Evolutionary conservation across 306 rosid species (phyloP).

Genomic region (Fragaria vesca): DNA sequence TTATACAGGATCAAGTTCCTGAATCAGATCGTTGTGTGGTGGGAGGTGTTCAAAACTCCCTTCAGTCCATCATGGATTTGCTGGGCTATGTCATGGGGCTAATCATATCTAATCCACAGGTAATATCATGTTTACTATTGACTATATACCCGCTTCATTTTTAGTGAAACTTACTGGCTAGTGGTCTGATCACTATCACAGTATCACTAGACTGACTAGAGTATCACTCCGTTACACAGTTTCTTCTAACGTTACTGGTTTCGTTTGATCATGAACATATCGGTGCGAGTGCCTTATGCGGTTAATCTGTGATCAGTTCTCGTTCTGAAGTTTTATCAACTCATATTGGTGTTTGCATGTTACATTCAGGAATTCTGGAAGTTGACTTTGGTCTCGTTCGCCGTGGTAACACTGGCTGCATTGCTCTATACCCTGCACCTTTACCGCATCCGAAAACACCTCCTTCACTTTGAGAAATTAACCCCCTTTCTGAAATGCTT

Average conservation of each 20-base stretch:
- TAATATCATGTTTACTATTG: conserved; percentile 17
- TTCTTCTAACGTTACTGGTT: background rate
- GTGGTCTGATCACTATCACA: background rate
- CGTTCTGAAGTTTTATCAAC: background rate
- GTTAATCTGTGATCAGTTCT: background rate
- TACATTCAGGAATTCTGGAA: conserved; percentile 72
- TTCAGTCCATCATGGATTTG: conserved; percentile 77
- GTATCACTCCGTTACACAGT: background rate
- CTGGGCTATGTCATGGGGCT: conserved; percentile 84
- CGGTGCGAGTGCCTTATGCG: background rate
- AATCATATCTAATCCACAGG: conserved; percentile 74
- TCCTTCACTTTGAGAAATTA: conserved; percentile 57
- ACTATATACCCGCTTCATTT: background rate
- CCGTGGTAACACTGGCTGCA: conserved; percentile 59
- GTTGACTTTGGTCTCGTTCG: conserved; percentile 57
- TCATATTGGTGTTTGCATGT: background rate
- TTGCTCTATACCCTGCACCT: conserved; percentile 59
- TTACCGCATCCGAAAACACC: conserved; percentile 51
- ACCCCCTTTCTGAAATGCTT: conserved; percentile 7
- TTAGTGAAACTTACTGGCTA: background rate
- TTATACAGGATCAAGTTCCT: conserved; percentile 57
- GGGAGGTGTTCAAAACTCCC: conserved; percentile 87
- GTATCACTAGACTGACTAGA: background rate
- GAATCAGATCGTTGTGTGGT: conserved; percentile 76
- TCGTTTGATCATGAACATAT: background rate